A percentile compares a stretch with the other conserved stretches of the same genome.
Conservation (phyloP, 768 basidiomycete species). For the Lentinula sp. region DNA sequence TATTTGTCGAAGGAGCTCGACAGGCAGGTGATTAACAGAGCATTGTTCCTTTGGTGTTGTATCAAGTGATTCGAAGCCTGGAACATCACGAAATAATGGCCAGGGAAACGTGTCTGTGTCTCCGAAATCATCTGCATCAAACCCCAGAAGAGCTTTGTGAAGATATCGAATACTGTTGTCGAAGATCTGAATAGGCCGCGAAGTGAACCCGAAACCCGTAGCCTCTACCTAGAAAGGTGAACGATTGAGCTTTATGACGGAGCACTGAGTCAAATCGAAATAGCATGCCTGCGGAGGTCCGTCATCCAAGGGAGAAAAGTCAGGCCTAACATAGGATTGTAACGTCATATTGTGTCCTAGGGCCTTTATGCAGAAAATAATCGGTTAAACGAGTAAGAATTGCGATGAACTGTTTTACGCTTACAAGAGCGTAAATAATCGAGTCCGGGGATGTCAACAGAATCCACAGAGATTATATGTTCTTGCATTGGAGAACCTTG, state of each 20-base stretch:
- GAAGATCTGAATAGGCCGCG: neutral
- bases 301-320: too few species aligned
- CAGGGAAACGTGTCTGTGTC: neutral
- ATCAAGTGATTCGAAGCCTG: neutral
- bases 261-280: too few species aligned
- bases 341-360: too few species aligned
- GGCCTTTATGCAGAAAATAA: too few species aligned
- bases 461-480: neutral
- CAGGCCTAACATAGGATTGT: too few species aligned
- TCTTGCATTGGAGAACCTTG: neutral
- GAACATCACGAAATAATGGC: neutral
- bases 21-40: neutral
- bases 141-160: neutral
- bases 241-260: neutral
- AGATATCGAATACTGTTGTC: neutral
- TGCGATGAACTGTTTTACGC: neutral
- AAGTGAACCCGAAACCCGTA: neutral
- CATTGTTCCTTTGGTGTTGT: neutral
- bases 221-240: neutral
- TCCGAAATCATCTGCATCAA: neutral
- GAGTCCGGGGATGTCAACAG: neutral
- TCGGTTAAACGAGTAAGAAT: too few species aligned
- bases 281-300: too few species aligned
- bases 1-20: slow-evolving; percentile 2
- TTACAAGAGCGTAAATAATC: neutral